Evolutionary conservation across 2,329 filamentous ascomycete genomes (phyloP).

Genomic region (Botrytis pseudocinerea): DNA sequence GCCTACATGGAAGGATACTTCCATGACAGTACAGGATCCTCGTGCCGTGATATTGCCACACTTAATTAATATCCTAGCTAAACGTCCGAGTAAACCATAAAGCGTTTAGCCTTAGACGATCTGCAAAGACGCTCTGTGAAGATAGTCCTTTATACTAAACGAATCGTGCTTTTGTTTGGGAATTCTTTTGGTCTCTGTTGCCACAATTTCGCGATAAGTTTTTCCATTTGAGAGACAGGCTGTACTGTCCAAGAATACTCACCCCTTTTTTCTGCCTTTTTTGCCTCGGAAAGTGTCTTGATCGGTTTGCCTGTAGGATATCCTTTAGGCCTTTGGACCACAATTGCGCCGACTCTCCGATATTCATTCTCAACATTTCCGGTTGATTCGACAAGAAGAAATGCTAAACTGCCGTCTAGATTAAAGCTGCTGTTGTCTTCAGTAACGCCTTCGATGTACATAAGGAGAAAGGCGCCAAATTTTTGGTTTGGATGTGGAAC

Average conservation of each 20-base stretch:
- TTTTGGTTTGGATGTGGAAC: slow-evolving; percentile 23
- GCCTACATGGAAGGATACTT: not conserved
- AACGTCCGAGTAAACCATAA: not conserved
- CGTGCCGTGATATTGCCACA: not conserved
- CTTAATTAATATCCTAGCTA: not conserved
- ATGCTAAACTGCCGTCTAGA: slow-evolving; percentile 14
- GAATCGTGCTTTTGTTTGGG: slow-evolving; percentile 12
- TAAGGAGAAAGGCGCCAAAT: slow-evolving; percentile 25
- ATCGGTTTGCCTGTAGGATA: not conserved
- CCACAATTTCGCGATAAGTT: not conserved
- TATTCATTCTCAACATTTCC: slow-evolving; percentile 22
- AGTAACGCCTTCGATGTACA: slow-evolving; percentile 22
- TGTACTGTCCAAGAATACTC: slow-evolving; percentile 13
- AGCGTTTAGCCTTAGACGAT: not conserved
- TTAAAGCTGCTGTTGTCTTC: not conserved
- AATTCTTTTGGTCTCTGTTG: slow-evolving; percentile 10
- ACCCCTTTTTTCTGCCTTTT: not conserved
- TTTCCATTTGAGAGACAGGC: not conserved
- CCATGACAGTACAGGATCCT: not conserved
- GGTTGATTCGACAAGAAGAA: slow-evolving; percentile 27
- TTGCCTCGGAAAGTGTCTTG: slow-evolving; percentile 9
- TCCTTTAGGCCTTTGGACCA: not conserved
- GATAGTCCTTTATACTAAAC: slow-evolving; percentile 1
- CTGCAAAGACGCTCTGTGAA: not conserved
- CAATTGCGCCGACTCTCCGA: slow-evolving; percentile 24